A percentile compares a stretch with the other conserved stretches of the same genome.
These are phyloP conservation scores for Leccinellum albellum DNA, from an alignment of 768 basidiomycete species.

Conservation along the genomic window DNA sequence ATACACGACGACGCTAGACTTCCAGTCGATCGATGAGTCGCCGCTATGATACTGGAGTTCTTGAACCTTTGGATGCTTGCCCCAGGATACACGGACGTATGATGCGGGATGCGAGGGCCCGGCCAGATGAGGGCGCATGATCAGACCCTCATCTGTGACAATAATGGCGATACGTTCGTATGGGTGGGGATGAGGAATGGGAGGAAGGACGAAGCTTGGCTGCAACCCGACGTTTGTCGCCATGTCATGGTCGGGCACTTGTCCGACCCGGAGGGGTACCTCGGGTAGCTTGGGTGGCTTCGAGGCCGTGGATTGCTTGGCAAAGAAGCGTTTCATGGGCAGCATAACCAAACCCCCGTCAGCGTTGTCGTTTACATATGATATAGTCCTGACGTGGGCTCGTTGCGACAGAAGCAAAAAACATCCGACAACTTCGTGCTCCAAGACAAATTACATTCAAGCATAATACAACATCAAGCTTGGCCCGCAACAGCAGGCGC, in stretches of 20 bases:
- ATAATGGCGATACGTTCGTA: constrained; percentile 65
- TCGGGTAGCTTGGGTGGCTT: neutral
- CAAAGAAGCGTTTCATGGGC: constrained; percentile 33
- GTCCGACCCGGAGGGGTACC: neutral
- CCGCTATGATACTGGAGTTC: constrained; percentile 39
- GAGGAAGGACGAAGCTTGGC: constrained; percentile 61
- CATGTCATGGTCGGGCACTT: constrained; percentile 3
- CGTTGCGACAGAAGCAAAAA: neutral
- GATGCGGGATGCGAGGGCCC: constrained; percentile 26
- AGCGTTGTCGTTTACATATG: neutral
- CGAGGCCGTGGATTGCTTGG: constrained; percentile 16
- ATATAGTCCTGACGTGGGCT: neutral
- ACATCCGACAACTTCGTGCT: constrained; percentile 1
- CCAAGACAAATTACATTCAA: constrained; percentile 16
- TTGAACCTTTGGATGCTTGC: constrained; percentile 50
- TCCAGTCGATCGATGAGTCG: constrained; percentile 48
- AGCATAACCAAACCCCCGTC: neutral
- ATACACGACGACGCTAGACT: constrained; percentile 56
- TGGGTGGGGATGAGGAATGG: constrained; percentile 73
- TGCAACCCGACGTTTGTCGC: constrained; percentile 36
- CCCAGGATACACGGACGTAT: constrained; percentile 57
- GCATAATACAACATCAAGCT: constrained; percentile 26
- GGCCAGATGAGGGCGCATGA: constrained; percentile 55
- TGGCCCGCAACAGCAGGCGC: constrained; percentile 36
- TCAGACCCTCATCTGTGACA: constrained; percentile 56